phyloP scores from a whole-genome alignment of 2,329 filamentous ascomycete species.

The Aspergillus aculeatus region DNA sequence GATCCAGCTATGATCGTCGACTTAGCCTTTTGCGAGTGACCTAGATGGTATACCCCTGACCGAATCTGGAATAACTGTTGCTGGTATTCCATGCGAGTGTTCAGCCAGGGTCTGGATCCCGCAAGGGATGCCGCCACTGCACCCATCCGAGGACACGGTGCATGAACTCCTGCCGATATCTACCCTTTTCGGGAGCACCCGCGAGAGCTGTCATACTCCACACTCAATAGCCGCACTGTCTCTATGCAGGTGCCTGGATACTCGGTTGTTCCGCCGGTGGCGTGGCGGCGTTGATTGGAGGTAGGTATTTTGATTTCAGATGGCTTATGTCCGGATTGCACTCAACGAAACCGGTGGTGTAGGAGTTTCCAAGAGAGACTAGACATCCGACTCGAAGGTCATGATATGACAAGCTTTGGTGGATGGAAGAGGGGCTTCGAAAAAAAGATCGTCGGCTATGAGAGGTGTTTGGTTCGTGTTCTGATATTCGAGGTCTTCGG shows the following conservation, averaged over 20 bases:
- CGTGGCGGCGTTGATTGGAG: background rate
- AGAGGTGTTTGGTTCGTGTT: too few relatives aligned
- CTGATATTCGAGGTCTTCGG: too few relatives aligned
- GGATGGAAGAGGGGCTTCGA: too few relatives aligned
- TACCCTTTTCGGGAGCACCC: background rate
- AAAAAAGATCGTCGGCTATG: too few relatives aligned
- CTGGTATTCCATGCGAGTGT: background rate
- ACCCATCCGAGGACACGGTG: background rate
- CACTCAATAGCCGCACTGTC: background rate
- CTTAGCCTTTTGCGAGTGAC: background rate
- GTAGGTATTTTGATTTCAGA: too few relatives aligned
- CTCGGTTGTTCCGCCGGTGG: background rate
- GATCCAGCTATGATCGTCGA: background rate
- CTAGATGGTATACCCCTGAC: background rate
- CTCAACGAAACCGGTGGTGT: background rate
- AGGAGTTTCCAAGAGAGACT: background rate
- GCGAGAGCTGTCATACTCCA: background rate
- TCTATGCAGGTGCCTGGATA: background rate
- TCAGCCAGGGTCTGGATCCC: background rate
- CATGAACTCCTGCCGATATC: background rate
- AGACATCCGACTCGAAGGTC: too few relatives aligned
- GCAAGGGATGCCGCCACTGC: background rate
- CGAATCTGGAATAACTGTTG: background rate
- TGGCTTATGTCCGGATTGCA: too few relatives aligned
- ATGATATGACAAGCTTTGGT: too few relatives aligned